Evolutionary conservation across 139 green algal species (phyloP).

Genomic region (Chlorella sp.): DNA sequence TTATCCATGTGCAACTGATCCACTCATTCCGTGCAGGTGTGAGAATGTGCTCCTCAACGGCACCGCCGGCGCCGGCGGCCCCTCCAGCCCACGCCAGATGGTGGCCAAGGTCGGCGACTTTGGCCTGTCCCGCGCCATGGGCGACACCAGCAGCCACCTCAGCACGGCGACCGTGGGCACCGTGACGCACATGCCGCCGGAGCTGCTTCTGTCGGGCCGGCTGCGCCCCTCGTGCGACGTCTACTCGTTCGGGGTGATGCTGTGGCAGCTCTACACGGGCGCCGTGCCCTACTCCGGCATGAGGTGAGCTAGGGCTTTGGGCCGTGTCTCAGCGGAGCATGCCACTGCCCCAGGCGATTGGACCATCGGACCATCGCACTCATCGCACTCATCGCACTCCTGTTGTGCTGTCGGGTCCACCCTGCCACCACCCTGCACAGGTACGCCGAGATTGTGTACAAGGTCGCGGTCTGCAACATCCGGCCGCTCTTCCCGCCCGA

Average conservation of each 20-base stretch:
- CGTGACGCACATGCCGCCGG: slow-evolving; percentile 44
- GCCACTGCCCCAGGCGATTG: too few relatives aligned
- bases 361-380: too few relatives aligned
- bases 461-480: slow-evolving; percentile 18
- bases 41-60: slow-evolving; percentile 24
- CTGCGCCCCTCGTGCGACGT: slow-evolving; percentile 30
- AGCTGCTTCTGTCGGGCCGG: slow-evolving; percentile 27
- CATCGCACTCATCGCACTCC: too few relatives aligned
- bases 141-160: slow-evolving; percentile 14
- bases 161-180: slow-evolving; percentile 23
- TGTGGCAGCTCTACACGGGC: slow-evolving; percentile 27
- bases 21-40: slow-evolving; percentile 7
- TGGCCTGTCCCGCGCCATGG: slow-evolving; percentile 17
- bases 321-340: too few relatives aligned
- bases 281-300: slow-evolving; percentile 16
- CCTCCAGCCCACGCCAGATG: background rate
- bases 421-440: too few relatives aligned
- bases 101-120: slow-evolving; percentile 27
- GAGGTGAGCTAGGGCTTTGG: too few relatives aligned
- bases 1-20: too few relatives aligned
- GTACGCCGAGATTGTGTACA: slow-evolving; percentile 25
- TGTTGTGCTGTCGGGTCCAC: too few relatives aligned
- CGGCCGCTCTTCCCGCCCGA: slow-evolving; percentile 17
- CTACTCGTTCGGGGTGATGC: slow-evolving; percentile 30
- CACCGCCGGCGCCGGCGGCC: background rate